These are phyloP conservation scores for Purpureocillium takamizusanense DNA, from an alignment of 2,329 filamentous ascomycete species.

Conservation along the genomic window DNA sequence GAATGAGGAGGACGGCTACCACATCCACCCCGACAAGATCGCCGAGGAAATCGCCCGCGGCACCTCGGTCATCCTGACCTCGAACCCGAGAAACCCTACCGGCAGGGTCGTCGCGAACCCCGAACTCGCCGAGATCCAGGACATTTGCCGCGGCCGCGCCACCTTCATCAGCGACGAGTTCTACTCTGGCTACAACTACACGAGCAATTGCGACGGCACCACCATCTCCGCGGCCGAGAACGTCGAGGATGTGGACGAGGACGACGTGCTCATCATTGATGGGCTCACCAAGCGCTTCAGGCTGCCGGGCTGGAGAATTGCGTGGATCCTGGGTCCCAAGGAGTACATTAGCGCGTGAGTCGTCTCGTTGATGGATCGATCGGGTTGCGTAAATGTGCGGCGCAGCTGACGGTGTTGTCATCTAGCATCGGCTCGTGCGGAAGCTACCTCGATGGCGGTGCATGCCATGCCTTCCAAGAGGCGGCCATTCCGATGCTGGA, in stretches of 20 bases:
- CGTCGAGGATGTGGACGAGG: constrained; percentile 78
- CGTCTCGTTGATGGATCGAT: neutral
- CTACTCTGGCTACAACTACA: constrained; percentile 95
- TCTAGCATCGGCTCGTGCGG: constrained; percentile 73
- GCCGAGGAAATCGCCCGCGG: constrained; percentile 83
- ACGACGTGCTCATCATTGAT: constrained; percentile 90
- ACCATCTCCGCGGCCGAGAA: constrained; percentile 88
- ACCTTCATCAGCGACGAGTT: constrained; percentile 96
- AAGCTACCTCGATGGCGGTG: constrained; percentile 88
- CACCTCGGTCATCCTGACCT: constrained; percentile 82
- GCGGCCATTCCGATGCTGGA: constrained; percentile 91
- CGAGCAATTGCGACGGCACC: constrained; percentile 77
- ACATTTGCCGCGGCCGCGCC: constrained; percentile 81
- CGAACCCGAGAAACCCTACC: constrained; percentile 91
- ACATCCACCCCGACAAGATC: constrained; percentile 89
- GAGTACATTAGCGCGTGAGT: constrained; percentile 80
- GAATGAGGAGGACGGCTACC: constrained; percentile 77
- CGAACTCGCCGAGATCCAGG: constrained; percentile 82
- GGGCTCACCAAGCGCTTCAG: constrained; percentile 95
- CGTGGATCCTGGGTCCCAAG: constrained; percentile 93
- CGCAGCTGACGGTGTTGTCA: constrained; percentile 3
- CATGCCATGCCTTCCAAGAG: constrained; percentile 92
- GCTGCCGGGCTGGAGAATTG: constrained; percentile 90
- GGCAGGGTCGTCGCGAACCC: constrained; percentile 79
- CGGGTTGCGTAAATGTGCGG: too few species aligned